phyloP scores from a whole-genome alignment of 2,329 filamentous ascomycete species.

The Rhynchosporium agropyri region DNA sequence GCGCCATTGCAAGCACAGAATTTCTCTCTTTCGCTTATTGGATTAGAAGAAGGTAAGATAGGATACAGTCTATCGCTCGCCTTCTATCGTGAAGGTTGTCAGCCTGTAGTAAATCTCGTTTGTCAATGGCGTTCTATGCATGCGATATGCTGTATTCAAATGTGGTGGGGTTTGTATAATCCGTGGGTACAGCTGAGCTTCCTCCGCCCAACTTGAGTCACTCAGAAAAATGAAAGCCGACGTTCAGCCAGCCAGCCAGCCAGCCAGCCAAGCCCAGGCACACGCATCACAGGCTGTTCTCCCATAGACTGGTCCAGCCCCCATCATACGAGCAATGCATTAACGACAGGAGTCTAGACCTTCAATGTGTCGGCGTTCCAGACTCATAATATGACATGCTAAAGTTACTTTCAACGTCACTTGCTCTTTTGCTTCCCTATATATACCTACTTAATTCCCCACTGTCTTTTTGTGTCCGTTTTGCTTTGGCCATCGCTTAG shows the following conservation, averaged over 20 bases:
- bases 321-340: slow-evolving; percentile 7
- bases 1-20: slow-evolving; percentile 28
- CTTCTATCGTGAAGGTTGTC: not conserved
- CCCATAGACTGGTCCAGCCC: not conserved
- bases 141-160: too few relatives aligned
- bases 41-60: not conserved
- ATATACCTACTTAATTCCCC: not conserved
- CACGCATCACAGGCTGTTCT: too few relatives aligned
- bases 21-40: not conserved
- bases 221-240: too few relatives aligned
- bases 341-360: slow-evolving; percentile 5
- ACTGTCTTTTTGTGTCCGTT: not conserved
- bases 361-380: not conserved
- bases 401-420: slow-evolving; percentile 9
- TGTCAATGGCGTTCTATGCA: too few relatives aligned
- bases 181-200: too few relatives aligned
- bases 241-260: too few relatives aligned
- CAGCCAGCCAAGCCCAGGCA: too few relatives aligned
- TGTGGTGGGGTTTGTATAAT: too few relatives aligned
- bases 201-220: too few relatives aligned
- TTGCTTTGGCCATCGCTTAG: not conserved
- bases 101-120: too few relatives aligned
- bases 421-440: slow-evolving; percentile 3
- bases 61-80: not conserved
- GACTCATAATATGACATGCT: slow-evolving; percentile 1